Conservation (phyloP, 495 filamentous ascomycete species). For the Melanomma pulvis-pyrius region DNA sequence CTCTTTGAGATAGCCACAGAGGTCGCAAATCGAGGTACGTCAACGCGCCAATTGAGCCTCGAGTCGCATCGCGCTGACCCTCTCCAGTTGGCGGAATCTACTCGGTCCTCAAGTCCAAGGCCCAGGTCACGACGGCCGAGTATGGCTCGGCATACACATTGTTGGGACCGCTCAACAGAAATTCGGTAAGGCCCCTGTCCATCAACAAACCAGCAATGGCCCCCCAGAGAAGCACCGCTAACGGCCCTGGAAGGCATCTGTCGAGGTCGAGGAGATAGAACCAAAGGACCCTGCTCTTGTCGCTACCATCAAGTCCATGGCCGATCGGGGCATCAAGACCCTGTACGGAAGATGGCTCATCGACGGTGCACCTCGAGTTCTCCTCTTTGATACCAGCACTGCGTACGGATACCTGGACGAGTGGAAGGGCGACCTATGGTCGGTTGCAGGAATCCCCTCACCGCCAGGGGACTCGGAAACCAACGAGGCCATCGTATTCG, state of each 20-base stretch:
- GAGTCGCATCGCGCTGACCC: constrained; percentile 4
- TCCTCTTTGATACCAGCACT: constrained; percentile 93
- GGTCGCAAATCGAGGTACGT: constrained; percentile 87
- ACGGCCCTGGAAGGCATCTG: constrained; percentile 62
- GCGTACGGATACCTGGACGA: constrained; percentile 90
- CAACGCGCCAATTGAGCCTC: background rate
- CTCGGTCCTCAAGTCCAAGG: constrained; percentile 98
- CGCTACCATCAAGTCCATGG: constrained; percentile 85
- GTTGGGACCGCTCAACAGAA: constrained; percentile 89
- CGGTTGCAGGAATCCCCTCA: constrained; percentile 85
- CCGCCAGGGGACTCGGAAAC: constrained; percentile 92
- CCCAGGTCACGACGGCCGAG: constrained; percentile 94
- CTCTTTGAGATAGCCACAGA: constrained; percentile 97
- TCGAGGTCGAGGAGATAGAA: constrained; percentile 91
- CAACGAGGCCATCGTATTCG: constrained; percentile 96
- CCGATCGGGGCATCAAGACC: constrained; percentile 83
- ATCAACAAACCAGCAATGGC: background rate
- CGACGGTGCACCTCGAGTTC: constrained; percentile 89
- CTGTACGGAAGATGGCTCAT: constrained; percentile 97
- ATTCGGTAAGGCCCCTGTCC: constrained; percentile 64
- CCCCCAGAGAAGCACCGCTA: background rate
- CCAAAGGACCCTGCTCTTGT: constrained; percentile 79
- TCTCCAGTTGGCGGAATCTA: constrained; percentile 90
- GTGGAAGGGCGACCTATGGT: constrained; percentile 97
- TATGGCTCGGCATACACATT: constrained; percentile 97